Base-by-base conservation (phyloP, 352 stramenopile genomes). In the Phytophthora hybrid region DNA sequence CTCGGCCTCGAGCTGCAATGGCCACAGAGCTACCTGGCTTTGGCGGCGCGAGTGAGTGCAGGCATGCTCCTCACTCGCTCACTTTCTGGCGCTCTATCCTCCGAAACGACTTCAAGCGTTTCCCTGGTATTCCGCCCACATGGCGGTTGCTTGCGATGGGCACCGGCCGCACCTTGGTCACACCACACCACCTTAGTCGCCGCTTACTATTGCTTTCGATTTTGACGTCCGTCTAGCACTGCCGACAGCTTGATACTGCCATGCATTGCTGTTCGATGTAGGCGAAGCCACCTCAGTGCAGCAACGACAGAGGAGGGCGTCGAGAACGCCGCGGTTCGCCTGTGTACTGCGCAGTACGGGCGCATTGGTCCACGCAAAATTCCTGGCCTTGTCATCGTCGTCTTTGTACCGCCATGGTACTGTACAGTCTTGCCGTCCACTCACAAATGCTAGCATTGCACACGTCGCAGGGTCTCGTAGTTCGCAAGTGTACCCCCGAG, bases 391-490 rank as follows among this genome's bases (percentile, higher is more conserved):
- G 8, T 39, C 32, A 7, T 4, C 9, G 18, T 60, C 49, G 51
- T 63, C 31, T 52, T 65, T 47, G 44, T 21, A 19, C 16, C 9
- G 34, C 34, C 34, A 10, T 21, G 16, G 6, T 26, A 57, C 47
- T 52, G 66, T 41, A 57, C 47, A 52, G 66, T 41, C 26, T 29
- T 57, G 31, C 39, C 65, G 57, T 78, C 63, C 70, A 73, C 71
- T 76, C 66, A 71, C 62, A 76, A 66, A 76, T 39, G 13, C 47
- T 69, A 74, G 59, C 9, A 73, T 3, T 63, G 23, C 71, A 76
- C 75, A 78, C 75, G 78, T 84, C 78, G 56, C 75, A 82, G 65
- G 32, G 7, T 71, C 34, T 44, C 14, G 11, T 13, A 37, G 31
- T 11, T 49, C 34, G 5, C 29, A 4, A 5, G 31, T 47, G 26